phyloP scores from a whole-genome alignment of 371 early-diverging fungal genomes.

The Mortierella sp. region DNA sequence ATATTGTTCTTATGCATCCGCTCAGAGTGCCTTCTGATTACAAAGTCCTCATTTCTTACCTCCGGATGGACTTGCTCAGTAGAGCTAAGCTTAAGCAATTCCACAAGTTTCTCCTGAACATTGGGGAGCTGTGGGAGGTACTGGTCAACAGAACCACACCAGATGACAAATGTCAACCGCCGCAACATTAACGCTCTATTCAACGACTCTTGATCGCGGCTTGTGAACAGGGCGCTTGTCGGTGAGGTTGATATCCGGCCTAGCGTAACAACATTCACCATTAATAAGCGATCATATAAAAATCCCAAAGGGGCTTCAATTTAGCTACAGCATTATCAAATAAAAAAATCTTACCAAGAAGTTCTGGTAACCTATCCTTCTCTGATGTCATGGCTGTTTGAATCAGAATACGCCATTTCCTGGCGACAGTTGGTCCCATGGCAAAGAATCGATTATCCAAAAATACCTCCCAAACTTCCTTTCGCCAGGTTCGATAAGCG shows the following conservation, averaged over 20 bases:
- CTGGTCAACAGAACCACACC: slow-evolving; percentile 82
- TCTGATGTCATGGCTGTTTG: slow-evolving; percentile 76
- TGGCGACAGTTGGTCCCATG: slow-evolving; percentile 63
- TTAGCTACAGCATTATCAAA: neutral
- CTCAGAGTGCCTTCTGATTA: neutral
- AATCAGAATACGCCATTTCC: slow-evolving; percentile 78
- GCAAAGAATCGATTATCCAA: slow-evolving; percentile 80
- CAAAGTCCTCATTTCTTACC: slow-evolving; percentile 38
- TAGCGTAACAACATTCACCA: slow-evolving; percentile 1
- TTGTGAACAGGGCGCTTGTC: slow-evolving; percentile 82
- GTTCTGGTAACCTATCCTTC: slow-evolving; percentile 80
- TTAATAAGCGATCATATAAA: neutral
- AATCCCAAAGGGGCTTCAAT: too few relatives aligned
- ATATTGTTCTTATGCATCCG: too few relatives aligned
- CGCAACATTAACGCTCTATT: slow-evolving; percentile 79
- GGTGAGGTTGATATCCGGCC: slow-evolving; percentile 81
- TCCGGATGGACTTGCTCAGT: slow-evolving; percentile 83
- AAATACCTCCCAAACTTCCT: slow-evolving; percentile 87
- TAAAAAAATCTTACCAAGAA: slow-evolving; percentile 59
- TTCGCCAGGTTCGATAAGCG: slow-evolving; percentile 79
- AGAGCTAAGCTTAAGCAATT: slow-evolving; percentile 79
- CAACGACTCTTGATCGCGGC: slow-evolving; percentile 83
- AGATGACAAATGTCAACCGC: slow-evolving; percentile 84
- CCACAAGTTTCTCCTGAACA: slow-evolving; percentile 92
- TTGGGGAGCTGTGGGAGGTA: slow-evolving; percentile 83